These are phyloP conservation scores for Phytophthora constricta DNA, from an alignment of 352 stramenopile species.

Conservation along the genomic window DNA sequence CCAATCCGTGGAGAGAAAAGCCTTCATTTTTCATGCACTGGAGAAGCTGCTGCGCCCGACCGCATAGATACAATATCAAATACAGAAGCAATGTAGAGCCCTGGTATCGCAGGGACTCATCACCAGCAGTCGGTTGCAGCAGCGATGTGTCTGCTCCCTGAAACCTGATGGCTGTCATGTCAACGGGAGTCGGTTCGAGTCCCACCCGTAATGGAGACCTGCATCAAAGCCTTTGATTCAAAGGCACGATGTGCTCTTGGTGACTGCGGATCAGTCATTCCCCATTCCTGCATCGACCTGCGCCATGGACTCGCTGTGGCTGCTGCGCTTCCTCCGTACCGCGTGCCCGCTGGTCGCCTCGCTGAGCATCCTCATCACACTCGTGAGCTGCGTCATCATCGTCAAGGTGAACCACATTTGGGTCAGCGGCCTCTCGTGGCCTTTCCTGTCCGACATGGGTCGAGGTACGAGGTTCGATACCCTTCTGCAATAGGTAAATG, in stretches of 20 bases:
- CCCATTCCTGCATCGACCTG: constrained; percentile 7
- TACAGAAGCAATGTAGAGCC: too few species aligned
- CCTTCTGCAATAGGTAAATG: background rate
- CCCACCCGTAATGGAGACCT: background rate
- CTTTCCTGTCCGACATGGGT: constrained; percentile 71
- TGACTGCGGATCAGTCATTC: constrained; percentile 8
- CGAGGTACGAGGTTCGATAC: constrained; percentile 35
- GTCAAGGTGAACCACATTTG: constrained; percentile 62
- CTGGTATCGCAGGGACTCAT: background rate
- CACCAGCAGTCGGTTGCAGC: background rate
- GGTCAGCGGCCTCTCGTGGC: constrained; percentile 59
- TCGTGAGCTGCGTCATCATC: constrained; percentile 65
- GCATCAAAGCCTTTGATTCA: too few species aligned
- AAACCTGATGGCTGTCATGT: background rate
- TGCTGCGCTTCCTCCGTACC: constrained; percentile 33
- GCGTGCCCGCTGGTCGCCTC: constrained; percentile 48
- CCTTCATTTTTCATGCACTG: background rate
- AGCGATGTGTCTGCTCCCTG: background rate
- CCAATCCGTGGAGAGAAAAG: constrained; percentile 7
- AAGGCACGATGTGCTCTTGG: constrained; percentile 5
- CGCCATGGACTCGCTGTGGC: constrained; percentile 27
- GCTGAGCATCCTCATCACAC: constrained; percentile 47
- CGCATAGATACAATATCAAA: background rate
- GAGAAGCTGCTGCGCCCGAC: background rate
- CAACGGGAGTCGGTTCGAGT: background rate